Conservation (phyloP, 441 rosid species). For the Viola pubescens region DNA sequence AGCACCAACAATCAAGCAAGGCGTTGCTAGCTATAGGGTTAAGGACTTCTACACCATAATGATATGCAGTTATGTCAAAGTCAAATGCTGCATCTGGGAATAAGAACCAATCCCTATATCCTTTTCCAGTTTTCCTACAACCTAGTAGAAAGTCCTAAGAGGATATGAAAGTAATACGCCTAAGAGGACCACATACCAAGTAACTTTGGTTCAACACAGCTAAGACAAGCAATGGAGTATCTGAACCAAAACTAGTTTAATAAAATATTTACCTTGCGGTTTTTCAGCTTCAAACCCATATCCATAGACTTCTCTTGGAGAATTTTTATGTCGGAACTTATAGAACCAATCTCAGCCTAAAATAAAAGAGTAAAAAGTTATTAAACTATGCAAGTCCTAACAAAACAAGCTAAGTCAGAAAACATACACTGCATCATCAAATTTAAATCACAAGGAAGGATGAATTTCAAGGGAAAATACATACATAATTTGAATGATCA, state of each 20-base stretch:
- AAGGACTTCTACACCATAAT: too few species aligned
- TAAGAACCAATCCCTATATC: too few species aligned
- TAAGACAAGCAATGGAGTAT: neutral
- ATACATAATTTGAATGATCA: too few species aligned
- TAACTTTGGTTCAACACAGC: neutral
- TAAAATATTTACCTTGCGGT: conserved; percentile 71
- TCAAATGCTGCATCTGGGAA: too few species aligned
- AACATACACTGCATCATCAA: too few species aligned
- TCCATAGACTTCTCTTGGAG: conserved; percentile 99
- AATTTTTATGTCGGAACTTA: conserved; percentile 95
- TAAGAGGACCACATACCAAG: neutral
- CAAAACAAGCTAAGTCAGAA: too few species aligned
- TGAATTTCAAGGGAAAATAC: neutral
- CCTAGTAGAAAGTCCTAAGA: too few species aligned
- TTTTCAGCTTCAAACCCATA: conserved; percentile 96
- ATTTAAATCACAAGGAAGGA: neutral
- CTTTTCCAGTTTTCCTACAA: too few species aligned
- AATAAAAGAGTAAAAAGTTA: conserved; percentile 8
- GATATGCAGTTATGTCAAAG: too few species aligned
- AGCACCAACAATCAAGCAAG: too few species aligned
- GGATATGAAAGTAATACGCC: too few species aligned
- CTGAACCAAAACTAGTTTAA: neutral
- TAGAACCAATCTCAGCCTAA: conserved; percentile 94
- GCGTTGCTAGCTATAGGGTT: too few species aligned
- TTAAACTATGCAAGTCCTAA: neutral